phyloP scores from a whole-genome alignment of 2,329 filamentous ascomycete genomes.

The Zymoseptoria passerinii region DNA sequence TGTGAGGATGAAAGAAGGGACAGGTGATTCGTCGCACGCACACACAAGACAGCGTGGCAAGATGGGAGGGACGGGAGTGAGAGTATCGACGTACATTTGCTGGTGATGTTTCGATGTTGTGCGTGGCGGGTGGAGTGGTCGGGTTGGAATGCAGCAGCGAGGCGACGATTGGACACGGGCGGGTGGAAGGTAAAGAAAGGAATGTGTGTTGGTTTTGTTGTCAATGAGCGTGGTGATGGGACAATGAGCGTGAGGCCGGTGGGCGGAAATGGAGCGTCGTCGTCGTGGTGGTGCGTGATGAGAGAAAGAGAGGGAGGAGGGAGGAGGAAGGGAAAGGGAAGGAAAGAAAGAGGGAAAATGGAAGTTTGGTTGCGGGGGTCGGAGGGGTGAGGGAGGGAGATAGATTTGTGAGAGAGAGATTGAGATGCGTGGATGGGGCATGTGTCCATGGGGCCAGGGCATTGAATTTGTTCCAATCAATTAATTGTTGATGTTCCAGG shows the following conservation, averaged over 20 bases:
- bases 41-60: background rate
- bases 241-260: background rate
- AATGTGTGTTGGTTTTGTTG: slow-evolving; percentile 6
- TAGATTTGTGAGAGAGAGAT: background rate
- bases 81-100: slow-evolving; percentile 7
- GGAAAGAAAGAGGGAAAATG: background rate
- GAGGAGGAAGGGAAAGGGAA: background rate
- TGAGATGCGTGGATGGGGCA: too few species aligned
- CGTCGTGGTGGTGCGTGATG: background rate
- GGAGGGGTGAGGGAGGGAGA: background rate
- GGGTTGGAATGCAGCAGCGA: slow-evolving; percentile 9
- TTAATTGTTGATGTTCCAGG: too few species aligned
- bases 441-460: too few species aligned
- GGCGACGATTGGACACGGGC: slow-evolving; percentile 2
- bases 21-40: background rate
- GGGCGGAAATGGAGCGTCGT: background rate
- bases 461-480: too few species aligned
- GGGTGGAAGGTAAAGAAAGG: slow-evolving; percentile 8
- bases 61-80: slow-evolving; percentile 1
- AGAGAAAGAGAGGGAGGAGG: background rate
- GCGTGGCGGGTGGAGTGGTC: slow-evolving; percentile 1
- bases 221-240: slow-evolving; percentile 4
- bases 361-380: background rate
- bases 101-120: background rate
- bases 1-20: background rate